A percentile compares a stretch with the other conserved stretches of the same genome.
phyloP scores from a whole-genome alignment of 2,329 filamentous ascomycete species.

The Cordyceps tenuipes region DNA sequence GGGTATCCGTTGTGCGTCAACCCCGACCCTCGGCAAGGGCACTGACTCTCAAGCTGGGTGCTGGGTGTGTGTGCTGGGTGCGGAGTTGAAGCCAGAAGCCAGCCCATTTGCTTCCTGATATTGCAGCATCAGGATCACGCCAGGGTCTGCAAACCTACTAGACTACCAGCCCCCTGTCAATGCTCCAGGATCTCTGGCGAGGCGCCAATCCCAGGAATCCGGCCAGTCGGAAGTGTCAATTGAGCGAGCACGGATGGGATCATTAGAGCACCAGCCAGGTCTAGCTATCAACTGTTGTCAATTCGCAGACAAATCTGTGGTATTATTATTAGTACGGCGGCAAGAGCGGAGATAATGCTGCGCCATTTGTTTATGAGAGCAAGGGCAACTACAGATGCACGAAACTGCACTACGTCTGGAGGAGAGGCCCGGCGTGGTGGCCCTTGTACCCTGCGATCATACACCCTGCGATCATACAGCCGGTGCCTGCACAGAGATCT shows the following conservation, averaged over 20 bases:
- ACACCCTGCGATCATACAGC: constrained; percentile 6
- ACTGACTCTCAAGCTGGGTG: background rate
- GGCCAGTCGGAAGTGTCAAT: constrained; percentile 8
- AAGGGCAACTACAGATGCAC: constrained; percentile 6
- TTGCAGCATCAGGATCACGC: background rate
- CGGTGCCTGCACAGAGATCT: constrained; percentile 9
- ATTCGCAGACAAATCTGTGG: background rate
- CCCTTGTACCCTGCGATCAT: constrained; percentile 8
- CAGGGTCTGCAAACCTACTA: background rate
- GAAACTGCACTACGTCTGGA: constrained; percentile 1
- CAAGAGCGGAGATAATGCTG: background rate
- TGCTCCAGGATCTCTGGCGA: constrained; percentile 12
- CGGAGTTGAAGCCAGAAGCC: background rate
- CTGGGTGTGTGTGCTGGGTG: no score
- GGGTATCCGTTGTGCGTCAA: constrained; percentile 1
- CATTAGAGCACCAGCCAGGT: background rate
- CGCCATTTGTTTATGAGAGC: background rate
- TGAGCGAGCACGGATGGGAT: constrained; percentile 1
- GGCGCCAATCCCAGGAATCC: constrained; percentile 11
- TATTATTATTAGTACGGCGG: background rate
- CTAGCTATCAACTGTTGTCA: background rate
- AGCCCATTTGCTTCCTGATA: constrained; percentile 3
- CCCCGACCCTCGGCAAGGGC: constrained; percentile 3
- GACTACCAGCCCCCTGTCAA: background rate
- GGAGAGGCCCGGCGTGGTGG: background rate